Conservation (phyloP, 2,329 filamentous ascomycete genomes). For the Plenodomus lindquistii region DNA sequence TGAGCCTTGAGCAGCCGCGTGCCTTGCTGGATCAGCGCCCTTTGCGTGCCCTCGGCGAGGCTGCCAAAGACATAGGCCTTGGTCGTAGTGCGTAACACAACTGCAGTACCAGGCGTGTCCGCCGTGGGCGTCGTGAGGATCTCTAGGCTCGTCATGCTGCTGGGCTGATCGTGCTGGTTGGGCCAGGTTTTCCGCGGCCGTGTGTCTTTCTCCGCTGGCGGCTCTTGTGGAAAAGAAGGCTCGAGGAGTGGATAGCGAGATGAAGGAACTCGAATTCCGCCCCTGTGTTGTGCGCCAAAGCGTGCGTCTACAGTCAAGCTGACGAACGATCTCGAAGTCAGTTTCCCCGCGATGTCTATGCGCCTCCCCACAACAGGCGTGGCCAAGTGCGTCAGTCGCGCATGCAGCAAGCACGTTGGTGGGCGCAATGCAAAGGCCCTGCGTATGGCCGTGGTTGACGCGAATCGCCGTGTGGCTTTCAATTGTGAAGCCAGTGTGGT, state of each 20-base stretch:
- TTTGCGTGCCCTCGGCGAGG: constrained; percentile 81
- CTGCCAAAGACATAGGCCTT: constrained; percentile 88
- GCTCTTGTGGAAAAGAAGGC: constrained; percentile 1
- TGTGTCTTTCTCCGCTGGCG: not conserved
- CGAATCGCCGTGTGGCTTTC: not conserved
- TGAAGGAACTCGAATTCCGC: no score
- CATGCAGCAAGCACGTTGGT: not conserved
- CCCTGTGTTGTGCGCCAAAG: no score
- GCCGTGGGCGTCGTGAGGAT: constrained; percentile 81
- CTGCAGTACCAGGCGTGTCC: constrained; percentile 79
- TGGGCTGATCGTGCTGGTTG: constrained; percentile 3
- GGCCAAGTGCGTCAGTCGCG: not conserved
- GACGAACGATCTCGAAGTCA: no score
- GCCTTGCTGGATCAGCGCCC: constrained; percentile 71
- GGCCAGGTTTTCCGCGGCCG: no score
- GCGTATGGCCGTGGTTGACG: not conserved
- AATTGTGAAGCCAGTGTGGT: not conserved
- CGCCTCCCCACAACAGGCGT: not conserved
- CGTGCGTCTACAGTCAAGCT: no score
- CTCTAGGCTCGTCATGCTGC: constrained; percentile 75
- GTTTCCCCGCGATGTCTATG: not conserved
- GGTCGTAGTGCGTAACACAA: constrained; percentile 70
- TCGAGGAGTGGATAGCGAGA: constrained; percentile 8
- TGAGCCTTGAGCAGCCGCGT: constrained; percentile 66
- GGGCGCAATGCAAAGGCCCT: not conserved